Percentiles rank a stretch among this genome's conserved stretches.
Conservation (phyloP, 2,329 filamentous ascomycete genomes). For the Aureobasidium sp. region DNA sequence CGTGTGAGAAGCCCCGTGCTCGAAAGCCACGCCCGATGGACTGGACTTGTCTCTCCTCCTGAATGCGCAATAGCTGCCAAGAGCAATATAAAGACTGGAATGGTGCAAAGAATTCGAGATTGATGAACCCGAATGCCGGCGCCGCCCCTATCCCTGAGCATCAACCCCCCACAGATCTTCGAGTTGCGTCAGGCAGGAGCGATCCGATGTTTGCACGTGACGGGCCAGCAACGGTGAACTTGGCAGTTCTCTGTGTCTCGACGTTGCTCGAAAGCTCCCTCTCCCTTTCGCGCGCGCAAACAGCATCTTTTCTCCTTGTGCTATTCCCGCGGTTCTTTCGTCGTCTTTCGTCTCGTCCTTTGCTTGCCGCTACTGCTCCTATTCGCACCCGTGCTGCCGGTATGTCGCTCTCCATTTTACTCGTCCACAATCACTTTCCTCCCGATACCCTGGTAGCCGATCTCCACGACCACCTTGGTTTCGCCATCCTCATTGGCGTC, state of each 20-base stretch:
- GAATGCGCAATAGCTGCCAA: slow-evolving; percentile 12
- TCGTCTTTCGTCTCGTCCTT: slow-evolving; percentile 15
- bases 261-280: slow-evolving; percentile 14
- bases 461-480: slow-evolving; percentile 3
- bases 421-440: background rate
- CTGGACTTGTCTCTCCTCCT: background rate
- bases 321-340: slow-evolving; percentile 15
- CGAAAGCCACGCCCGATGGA: background rate
- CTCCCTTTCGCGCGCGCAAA: slow-evolving; percentile 15
- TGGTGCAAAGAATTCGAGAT: background rate
- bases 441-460: slow-evolving; percentile 15
- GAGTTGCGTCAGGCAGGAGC: slow-evolving; percentile 12
- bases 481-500: slow-evolving; percentile 7
- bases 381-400: slow-evolving; percentile 14
- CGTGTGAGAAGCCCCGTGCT: background rate
- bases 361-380: slow-evolving; percentile 7
- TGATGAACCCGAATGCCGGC: slow-evolving; percentile 9
- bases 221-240: slow-evolving; percentile 4
- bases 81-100: slow-evolving; percentile 15
- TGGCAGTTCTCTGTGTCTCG: slow-evolving; percentile 11
- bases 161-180: background rate
- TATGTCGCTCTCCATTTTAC: slow-evolving; percentile 9
- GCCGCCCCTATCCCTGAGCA: slow-evolving; percentile 4
- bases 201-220: slow-evolving; percentile 5
- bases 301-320: slow-evolving; percentile 15